Conservation (phyloP, 2,329 filamentous ascomycete genomes). For the Aspergillus fumigatus region DNA sequence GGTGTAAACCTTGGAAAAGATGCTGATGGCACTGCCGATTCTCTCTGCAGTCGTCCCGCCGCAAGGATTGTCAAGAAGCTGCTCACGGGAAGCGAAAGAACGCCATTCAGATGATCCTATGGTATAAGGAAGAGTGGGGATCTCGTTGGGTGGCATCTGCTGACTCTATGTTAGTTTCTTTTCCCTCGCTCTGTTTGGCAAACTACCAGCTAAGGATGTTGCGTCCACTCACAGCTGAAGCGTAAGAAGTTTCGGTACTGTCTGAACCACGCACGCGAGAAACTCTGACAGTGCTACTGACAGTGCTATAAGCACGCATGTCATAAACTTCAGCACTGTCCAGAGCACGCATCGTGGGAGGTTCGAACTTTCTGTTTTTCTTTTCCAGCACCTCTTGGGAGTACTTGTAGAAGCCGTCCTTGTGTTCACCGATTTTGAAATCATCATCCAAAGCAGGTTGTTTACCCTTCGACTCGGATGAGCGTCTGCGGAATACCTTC, state of each 20-base stretch:
- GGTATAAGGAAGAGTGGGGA: conserved; percentile 25
- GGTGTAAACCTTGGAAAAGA: conserved; percentile 32
- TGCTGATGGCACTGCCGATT: conserved; percentile 23
- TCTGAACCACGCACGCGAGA: conserved; percentile 7
- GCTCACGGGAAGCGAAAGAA: conserved; percentile 8
- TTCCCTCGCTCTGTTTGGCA: neutral
- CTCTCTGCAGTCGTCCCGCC: conserved; percentile 19
- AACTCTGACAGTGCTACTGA: no score
- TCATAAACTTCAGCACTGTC: conserved; percentile 12
- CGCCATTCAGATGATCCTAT: conserved; percentile 30
- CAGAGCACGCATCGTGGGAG: conserved; percentile 6
- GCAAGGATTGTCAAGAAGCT: conserved; percentile 14
- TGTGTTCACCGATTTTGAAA: conserved; percentile 11
- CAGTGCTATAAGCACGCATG: no score
- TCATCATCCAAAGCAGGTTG: conserved; percentile 3
- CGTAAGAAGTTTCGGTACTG: conserved; percentile 16
- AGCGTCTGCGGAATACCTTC: conserved; percentile 15
- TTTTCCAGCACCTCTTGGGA: conserved; percentile 6
- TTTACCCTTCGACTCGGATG: conserved; percentile 2
- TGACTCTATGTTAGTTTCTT: neutral
- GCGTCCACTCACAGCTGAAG: conserved; percentile 16
- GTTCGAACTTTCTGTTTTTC: conserved; percentile 1
- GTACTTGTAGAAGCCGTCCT: conserved; percentile 21
- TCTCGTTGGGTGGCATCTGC: conserved; percentile 15
- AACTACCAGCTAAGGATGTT: neutral